Evolutionary conservation across 2,329 filamentous ascomycete species (phyloP).

Genomic region (Calonectria multiphialidica): DNA sequence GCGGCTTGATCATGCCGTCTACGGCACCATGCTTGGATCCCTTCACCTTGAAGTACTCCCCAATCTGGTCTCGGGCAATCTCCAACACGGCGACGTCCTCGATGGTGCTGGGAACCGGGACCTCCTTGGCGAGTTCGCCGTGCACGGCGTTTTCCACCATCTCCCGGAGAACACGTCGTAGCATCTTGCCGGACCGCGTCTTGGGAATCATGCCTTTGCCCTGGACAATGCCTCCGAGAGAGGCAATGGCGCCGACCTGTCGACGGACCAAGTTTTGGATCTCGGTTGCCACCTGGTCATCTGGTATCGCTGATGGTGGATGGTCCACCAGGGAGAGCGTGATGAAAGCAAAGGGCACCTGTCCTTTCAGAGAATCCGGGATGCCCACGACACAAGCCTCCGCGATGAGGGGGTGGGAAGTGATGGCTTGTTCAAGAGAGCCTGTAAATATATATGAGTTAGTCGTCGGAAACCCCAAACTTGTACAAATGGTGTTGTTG

Average conservation of each 20-base stretch:
- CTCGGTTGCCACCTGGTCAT: constrained; percentile 63
- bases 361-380: constrained; percentile 88
- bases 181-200: constrained; percentile 91
- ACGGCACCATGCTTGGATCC: constrained; percentile 56
- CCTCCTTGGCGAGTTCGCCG: constrained; percentile 77
- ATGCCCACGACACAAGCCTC: constrained; percentile 91
- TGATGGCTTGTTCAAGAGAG: constrained; percentile 90
- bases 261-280: constrained; percentile 79
- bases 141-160: constrained; percentile 85
- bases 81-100: constrained; percentile 83
- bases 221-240: constrained; percentile 86
- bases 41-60: constrained; percentile 77
- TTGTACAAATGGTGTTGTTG: background rate
- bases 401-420: constrained; percentile 81
- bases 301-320: constrained; percentile 63
- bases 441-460: constrained; percentile 58
- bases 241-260: constrained; percentile 90
- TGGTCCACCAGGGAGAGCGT: constrained; percentile 63
- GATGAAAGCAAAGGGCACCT: constrained; percentile 92
- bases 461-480: background rate
- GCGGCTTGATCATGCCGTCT: constrained; percentile 65
- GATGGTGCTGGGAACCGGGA: constrained; percentile 85
- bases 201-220: constrained; percentile 91
- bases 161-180: constrained; percentile 84
- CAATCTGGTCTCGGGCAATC: constrained; percentile 77